Conservation (phyloP, 495 filamentous ascomycete species). For the Xylaria longipes region DNA sequence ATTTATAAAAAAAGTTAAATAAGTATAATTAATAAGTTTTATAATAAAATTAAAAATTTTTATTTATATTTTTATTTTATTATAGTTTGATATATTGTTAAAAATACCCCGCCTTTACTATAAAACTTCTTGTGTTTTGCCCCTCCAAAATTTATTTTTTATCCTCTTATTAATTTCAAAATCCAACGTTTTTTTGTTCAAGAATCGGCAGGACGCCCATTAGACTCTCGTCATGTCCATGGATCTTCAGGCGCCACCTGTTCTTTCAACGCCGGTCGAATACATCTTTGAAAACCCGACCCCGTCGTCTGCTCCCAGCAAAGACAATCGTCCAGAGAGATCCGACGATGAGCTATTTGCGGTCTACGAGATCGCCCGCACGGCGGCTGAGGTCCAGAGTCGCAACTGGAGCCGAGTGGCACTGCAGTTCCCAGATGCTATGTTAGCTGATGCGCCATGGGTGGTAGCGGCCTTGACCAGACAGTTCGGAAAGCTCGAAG, state of each 20-base stretch:
- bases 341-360: conserved; percentile 75
- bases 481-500: conserved; percentile 56
- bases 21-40: too few relatives aligned
- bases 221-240: conserved; percentile 37
- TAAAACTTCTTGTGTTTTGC: conserved; percentile 8
- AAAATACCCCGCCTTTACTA: conserved; percentile 27
- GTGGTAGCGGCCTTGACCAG: conserved; percentile 72
- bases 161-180: background rate
- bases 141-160: conserved; percentile 21
- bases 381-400: conserved; percentile 72
- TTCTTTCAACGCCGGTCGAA: conserved; percentile 87
- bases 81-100: too few relatives aligned
- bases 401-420: conserved; percentile 79
- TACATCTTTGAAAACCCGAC: conserved; percentile 72
- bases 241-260: conserved; percentile 63
- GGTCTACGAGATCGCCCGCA: conserved; percentile 87
- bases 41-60: too few relatives aligned
- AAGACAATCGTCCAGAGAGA: conserved; percentile 47
- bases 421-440: conserved; percentile 91
- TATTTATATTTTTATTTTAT: too few relatives aligned
- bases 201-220: background rate
- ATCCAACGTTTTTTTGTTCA: background rate
- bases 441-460: conserved; percentile 83
- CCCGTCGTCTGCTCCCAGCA: conserved; percentile 39
- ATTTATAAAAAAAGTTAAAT: too few relatives aligned